Evolutionary conservation across 495 filamentous ascomycete genomes (phyloP).

Genomic region (Penicillium cinerascens): DNA sequence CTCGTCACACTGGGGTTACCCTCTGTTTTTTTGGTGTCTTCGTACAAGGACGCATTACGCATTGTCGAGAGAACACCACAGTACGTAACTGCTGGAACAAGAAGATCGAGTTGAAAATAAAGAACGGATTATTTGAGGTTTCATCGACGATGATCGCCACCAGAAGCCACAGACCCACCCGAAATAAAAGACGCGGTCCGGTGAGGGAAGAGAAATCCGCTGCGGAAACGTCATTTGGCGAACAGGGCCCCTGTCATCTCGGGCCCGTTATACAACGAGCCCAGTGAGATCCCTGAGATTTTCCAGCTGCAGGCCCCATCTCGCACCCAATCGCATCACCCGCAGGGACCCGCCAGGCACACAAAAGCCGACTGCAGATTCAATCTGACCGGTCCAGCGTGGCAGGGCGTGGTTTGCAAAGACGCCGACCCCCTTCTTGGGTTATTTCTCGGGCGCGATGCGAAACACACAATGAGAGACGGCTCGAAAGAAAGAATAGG

Average conservation of each 20-base stretch:
- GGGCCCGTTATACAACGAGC: not conserved
- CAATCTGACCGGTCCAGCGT: not conserved
- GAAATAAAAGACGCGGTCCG: not conserved
- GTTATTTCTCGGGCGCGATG: not conserved
- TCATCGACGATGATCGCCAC: constrained; percentile 3
- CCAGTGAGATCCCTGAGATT: constrained; percentile 3
- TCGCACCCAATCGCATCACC: not conserved
- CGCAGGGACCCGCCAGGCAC: not conserved
- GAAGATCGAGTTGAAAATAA: not conserved
- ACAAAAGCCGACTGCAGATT: not conserved
- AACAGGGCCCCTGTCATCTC: not conserved
- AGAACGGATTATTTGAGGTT: not conserved
- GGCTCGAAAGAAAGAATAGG: constrained; percentile 2
- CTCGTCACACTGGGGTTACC: not conserved
- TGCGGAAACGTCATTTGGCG: not conserved
- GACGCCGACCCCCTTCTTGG: not conserved
- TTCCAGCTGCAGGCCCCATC: not conserved
- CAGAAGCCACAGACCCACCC: not conserved
- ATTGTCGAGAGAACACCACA: not conserved
- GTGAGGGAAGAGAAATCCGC: no score
- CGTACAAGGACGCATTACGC: not conserved
- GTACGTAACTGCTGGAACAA: not conserved
- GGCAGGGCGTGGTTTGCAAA: not conserved
- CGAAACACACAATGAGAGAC: not conserved
- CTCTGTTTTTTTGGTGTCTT: not conserved